Evolutionary conservation across 345 rosid genomes (phyloP), one percentile per base, ranked within the genome.

Genomic region (Gossypium stocksii): DNA sequence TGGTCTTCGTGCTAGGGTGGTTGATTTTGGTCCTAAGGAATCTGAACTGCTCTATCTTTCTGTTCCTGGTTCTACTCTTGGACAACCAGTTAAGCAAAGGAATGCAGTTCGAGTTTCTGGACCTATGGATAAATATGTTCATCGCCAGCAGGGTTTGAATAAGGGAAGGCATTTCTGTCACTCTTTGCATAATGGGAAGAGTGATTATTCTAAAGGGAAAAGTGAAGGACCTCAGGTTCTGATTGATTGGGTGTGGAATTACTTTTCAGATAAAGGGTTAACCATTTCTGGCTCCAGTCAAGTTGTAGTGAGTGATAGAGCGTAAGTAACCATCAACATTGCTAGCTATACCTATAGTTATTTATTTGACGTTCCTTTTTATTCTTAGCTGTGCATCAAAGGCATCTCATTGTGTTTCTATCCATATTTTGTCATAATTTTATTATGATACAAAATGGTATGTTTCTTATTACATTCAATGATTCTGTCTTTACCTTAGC

Each of bases 221-320:
- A 66, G 63, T 62, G 66, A 78, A 77, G 75, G 87, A 70, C 83
- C 71, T 77, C 87, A 78, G 60, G 76, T 81, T 81, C 88, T 92
- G 23, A 77, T 87, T 74, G 92, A 88, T 15, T 89, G 97, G 97
- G 89, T 92, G 63, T 89, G 96, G 96, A 87, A 83, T 82, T 90
- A 92, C 77, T 92, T 90, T 80, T 82, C 91, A 9, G 86, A 82
- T 56, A 80, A 79, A 68, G 82, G 80, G 59, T 79, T 75, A 34
- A 75, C 60, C 10, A 60, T 79, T 63, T 73, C 80, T 62, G 76
- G 77, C 20, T 66, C 60, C 69, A 38, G 66, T 66, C 77, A 0
- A 59, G 87, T 90, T 81, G 80, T 84, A 69, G 79, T 86, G 45
- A 83, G 83, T 22, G 81, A 78, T 66, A 90, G 79, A 80, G 63